Percentiles rank a stretch among this genome's conserved stretches.
Evolutionary conservation across 2,329 filamentous ascomycete genomes (phyloP).

Genomic region (Talaromyces rugulosus): DNA sequence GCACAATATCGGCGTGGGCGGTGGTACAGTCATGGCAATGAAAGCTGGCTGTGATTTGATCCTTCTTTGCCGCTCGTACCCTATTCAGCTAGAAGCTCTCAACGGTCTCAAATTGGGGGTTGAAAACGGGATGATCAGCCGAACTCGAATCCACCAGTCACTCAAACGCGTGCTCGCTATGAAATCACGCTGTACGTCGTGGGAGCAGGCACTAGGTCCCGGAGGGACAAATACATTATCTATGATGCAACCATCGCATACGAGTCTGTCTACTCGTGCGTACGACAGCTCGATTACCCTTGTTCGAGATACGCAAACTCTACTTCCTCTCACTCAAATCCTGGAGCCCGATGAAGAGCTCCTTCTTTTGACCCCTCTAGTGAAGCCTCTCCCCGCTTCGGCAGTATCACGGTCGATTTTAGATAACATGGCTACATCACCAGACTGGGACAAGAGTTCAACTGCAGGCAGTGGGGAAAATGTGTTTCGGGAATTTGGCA

Average conservation of each 20-base stretch:
- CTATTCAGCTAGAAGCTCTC: constrained; percentile 86
- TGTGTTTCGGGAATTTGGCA: constrained; percentile 84
- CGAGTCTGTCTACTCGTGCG: constrained; percentile 73
- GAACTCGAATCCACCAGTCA: constrained; percentile 74
- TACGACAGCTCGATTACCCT: constrained; percentile 94
- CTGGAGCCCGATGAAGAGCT: constrained; percentile 83
- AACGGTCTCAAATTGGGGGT: constrained; percentile 83
- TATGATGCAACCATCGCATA: constrained; percentile 76
- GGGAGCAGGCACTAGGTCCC: constrained; percentile 87
- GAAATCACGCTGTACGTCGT: constrained; percentile 82
- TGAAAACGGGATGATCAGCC: constrained; percentile 84
- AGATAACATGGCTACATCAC: constrained; percentile 45
- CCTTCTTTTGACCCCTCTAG: constrained; percentile 79
- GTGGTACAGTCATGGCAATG: constrained; percentile 94
- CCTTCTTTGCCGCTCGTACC: constrained; percentile 80
- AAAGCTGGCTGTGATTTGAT: constrained; percentile 93
- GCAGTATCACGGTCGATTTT: constrained; percentile 68
- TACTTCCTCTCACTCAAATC: constrained; percentile 76
- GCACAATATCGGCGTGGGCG: constrained; percentile 94
- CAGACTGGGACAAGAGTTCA: constrained; percentile 56
- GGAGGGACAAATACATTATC: constrained; percentile 72
- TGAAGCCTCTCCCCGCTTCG: constrained; percentile 89
- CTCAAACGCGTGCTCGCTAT: constrained; percentile 71
- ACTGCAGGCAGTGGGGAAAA: constrained; percentile 86
- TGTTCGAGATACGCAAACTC: constrained; percentile 79